phyloP scores from a whole-genome alignment of 768 basidiomycete species.

The Hericium coralloides region DNA sequence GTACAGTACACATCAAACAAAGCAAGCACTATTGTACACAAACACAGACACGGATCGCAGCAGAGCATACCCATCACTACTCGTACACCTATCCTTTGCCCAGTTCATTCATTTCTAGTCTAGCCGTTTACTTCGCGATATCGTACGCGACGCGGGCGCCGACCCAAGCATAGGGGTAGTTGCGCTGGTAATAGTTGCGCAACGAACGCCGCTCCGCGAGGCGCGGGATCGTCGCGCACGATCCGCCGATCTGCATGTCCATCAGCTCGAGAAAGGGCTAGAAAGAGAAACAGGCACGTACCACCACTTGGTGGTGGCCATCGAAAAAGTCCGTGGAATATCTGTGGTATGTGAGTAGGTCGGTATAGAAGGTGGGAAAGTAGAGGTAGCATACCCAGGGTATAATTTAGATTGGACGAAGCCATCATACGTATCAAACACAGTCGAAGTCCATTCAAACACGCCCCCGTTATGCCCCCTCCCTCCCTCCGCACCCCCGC shows the following conservation, averaged over 20 bases:
- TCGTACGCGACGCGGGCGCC: constrained; percentile 67
- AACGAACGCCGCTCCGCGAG: constrained; percentile 67
- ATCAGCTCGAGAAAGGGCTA: constrained; percentile 4
- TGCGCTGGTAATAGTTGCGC: constrained; percentile 89
- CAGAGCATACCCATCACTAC: too few species aligned
- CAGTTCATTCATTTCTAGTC: too few species aligned
- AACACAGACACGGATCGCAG: too few species aligned
- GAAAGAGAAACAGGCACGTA: constrained; percentile 32
- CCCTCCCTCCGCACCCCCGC: constrained; percentile 30
- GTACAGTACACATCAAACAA: too few species aligned
- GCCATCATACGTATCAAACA: constrained; percentile 38
- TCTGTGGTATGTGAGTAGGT: constrained; percentile 23
- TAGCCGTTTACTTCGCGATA: background rate
- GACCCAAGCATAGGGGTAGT: constrained; percentile 85
- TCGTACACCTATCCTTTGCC: too few species aligned
- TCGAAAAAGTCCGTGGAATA: constrained; percentile 92
- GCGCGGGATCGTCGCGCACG: constrained; percentile 78
- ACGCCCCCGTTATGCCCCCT: constrained; percentile 89
- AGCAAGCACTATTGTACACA: too few species aligned
- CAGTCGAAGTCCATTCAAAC: constrained; percentile 96
- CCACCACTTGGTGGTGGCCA: constrained; percentile 75
- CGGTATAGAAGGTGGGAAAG: background rate
- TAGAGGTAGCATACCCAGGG: constrained; percentile 56
- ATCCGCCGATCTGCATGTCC: constrained; percentile 69
- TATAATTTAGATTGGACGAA: constrained; percentile 72